These are phyloP conservation scores for Alloteropsis semialata DNA, from an alignment of 176 grass and related monocot species.

Conservation along the genomic window DNA sequence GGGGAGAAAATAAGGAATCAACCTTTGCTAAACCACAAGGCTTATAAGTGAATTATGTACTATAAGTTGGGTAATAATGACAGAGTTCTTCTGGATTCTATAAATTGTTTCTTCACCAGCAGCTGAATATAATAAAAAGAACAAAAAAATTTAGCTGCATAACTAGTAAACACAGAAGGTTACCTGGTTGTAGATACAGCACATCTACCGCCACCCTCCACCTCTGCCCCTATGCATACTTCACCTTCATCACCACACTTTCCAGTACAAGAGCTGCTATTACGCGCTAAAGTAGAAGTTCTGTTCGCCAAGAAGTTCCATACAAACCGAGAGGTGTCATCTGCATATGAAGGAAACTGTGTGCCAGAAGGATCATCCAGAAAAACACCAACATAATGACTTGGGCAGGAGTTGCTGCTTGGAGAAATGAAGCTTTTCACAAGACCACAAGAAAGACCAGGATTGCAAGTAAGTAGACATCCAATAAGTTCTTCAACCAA, in stretches of 20 bases:
- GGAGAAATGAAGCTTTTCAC: constrained; percentile 68
- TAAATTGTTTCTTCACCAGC: not conserved
- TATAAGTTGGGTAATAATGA: constrained; percentile 12
- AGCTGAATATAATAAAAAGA: not conserved
- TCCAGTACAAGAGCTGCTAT: constrained; percentile 61
- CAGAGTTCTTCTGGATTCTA: not conserved
- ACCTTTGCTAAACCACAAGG: not conserved
- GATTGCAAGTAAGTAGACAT: constrained; percentile 85
- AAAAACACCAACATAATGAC: constrained; percentile 97
- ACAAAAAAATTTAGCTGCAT: constrained; percentile 1
- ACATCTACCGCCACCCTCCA: constrained; percentile 75
- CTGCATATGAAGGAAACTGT: constrained; percentile 59
- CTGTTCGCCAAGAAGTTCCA: constrained; percentile 91
- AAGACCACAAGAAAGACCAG: constrained; percentile 80
- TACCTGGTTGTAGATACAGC: constrained; percentile 91
- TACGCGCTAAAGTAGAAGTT: constrained; percentile 39
- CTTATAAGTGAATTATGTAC: not conserved
- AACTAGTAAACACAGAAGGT: not conserved
- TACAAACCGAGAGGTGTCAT: constrained; percentile 89
- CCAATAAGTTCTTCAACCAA: constrained; percentile 70
- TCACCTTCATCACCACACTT: constrained; percentile 56
- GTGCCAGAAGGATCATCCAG: constrained; percentile 54
- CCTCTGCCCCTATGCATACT: constrained; percentile 69
- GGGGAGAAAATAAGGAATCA: not conserved
- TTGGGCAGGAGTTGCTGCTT: constrained; percentile 63